Percentiles rank a stretch among this genome's conserved stretches.
Evolutionary conservation across 176 grass and related monocot species (phyloP).

Genomic region (Calamus simplicifolius): DNA sequence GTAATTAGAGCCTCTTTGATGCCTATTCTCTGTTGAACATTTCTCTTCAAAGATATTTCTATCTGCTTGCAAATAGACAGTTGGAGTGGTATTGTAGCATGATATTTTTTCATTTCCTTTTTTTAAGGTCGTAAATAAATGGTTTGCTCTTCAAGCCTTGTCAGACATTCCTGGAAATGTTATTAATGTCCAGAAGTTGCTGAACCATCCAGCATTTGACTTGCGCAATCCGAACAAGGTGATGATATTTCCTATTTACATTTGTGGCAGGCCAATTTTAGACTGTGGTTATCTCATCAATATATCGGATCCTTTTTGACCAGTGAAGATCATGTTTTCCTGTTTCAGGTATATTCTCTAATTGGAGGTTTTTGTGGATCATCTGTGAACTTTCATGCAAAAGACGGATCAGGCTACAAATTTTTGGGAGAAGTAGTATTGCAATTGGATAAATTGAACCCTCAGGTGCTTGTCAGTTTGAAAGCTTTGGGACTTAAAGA

Average conservation of each 20-base stretch:
- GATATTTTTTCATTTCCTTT: constrained; percentile 8
- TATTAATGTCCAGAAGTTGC: constrained; percentile 65
- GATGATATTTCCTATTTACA: neutral
- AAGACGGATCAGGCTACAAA: constrained; percentile 95
- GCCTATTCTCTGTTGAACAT: no score
- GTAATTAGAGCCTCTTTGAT: constrained; percentile 21
- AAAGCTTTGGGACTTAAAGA: no score
- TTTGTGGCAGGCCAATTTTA: neutral
- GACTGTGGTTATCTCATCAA: neutral
- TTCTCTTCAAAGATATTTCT: no score
- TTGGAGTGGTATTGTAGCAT: no score
- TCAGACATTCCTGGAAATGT: constrained; percentile 90
- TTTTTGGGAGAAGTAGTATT: constrained; percentile 91
- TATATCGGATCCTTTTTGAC: no score
- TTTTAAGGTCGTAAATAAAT: constrained; percentile 87
- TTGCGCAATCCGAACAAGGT: constrained; percentile 93
- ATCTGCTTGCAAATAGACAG: no score
- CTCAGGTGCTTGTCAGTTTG: constrained; percentile 44
- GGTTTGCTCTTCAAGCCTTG: constrained; percentile 96
- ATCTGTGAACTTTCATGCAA: constrained; percentile 88
- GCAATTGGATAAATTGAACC: constrained; percentile 94
- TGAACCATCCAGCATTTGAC: constrained; percentile 82
- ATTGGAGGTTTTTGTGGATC: constrained; percentile 92
- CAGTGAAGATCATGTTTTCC: constrained; percentile 4
- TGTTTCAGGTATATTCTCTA: constrained; percentile 64